Evolutionary conservation across 768 basidiomycete species (phyloP).

Genomic region (Lactarius vividus): DNA sequence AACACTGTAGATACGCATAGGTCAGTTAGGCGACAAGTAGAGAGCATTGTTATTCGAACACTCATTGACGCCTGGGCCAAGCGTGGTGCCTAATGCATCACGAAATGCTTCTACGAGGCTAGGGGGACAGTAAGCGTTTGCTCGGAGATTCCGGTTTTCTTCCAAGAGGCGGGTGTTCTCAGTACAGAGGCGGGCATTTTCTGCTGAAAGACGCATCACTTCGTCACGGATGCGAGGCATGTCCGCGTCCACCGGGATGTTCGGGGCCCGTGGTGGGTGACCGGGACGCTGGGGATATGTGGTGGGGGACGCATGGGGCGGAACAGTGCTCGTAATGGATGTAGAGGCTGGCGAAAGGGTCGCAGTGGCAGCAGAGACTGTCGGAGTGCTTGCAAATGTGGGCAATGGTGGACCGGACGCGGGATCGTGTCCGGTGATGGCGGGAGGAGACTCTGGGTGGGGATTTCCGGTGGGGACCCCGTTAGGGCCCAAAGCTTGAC

Average conservation of each 20-base stretch:
- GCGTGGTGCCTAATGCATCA: conserved; percentile 22
- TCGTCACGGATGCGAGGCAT: conserved; percentile 25
- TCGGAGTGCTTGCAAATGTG: conserved; percentile 18
- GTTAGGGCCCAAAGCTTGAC: conserved; percentile 24
- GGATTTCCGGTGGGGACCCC: conserved; percentile 16
- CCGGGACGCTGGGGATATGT: conserved; percentile 14
- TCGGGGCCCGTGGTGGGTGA: conserved; percentile 11
- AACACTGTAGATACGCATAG: conserved; percentile 16
- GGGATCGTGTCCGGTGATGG: conserved; percentile 13
- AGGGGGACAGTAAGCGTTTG: conserved; percentile 21
- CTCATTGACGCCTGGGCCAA: conserved; percentile 24
- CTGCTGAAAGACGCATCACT: conserved; percentile 21
- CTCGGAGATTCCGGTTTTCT: conserved; percentile 25
- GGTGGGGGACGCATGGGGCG: conserved; percentile 9
- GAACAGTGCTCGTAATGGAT: conserved; percentile 18
- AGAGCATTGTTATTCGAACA: conserved; percentile 11
- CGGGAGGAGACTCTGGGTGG: conserved; percentile 16
- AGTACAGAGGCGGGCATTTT: conserved; percentile 26
- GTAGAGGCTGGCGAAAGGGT: conserved; percentile 22
- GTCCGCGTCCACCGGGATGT: conserved; percentile 16
- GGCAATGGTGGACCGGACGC: conserved; percentile 11
- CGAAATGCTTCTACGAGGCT: conserved; percentile 25
- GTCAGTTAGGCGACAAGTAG: conserved; percentile 6
- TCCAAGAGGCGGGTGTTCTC: conserved; percentile 26
- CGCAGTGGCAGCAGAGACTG: conserved; percentile 13